Conservation (phyloP, 331 rosid genomes). For the Cydonia oblonga region DNA sequence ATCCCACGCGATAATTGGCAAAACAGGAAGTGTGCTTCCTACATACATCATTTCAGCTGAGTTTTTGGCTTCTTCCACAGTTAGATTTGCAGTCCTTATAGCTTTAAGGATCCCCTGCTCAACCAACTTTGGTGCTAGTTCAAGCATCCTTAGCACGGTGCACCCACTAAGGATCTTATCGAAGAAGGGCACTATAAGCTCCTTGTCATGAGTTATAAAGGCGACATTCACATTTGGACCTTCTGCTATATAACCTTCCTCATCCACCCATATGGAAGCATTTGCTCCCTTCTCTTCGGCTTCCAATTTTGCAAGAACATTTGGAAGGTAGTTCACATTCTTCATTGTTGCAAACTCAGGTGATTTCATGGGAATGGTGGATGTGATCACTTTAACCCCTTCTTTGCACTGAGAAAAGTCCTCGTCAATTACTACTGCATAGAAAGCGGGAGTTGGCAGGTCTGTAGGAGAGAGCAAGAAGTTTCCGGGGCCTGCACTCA, state of each 20-base stretch:
- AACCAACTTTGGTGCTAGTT: slow-evolving; percentile 55
- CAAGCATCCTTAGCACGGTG: slow-evolving; percentile 68
- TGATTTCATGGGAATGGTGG: slow-evolving; percentile 65
- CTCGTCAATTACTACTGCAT: slow-evolving; percentile 65
- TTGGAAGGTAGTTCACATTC: slow-evolving; percentile 88
- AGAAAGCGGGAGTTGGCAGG: slow-evolving; percentile 57
- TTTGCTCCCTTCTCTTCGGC: slow-evolving; percentile 80
- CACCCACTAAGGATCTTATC: slow-evolving; percentile 65
- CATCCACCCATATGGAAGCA: slow-evolving; percentile 83
- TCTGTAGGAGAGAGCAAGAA: slow-evolving; percentile 56
- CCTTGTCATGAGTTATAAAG: slow-evolving; percentile 58
- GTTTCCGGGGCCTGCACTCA: slow-evolving; percentile 81
- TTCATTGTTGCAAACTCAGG: slow-evolving; percentile 61
- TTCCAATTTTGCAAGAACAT: slow-evolving; percentile 65
- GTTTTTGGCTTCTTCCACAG: slow-evolving; percentile 53
- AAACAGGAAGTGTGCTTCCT: slow-evolving; percentile 79
- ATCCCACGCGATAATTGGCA: slow-evolving; percentile 80
- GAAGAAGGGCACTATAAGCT: slow-evolving; percentile 68
- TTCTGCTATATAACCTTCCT: slow-evolving; percentile 74
- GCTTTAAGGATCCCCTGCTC: slow-evolving; percentile 48
- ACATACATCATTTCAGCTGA: slow-evolving; percentile 85
- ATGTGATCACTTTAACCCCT: slow-evolving; percentile 73
- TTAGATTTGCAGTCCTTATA: slow-evolving; percentile 29
- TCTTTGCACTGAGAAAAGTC: slow-evolving; percentile 57
- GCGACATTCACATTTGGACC: slow-evolving; percentile 96